Conservation (phyloP, 1,284 basidiomycete genomes). For the Ceratobasidium sp. region DNA sequence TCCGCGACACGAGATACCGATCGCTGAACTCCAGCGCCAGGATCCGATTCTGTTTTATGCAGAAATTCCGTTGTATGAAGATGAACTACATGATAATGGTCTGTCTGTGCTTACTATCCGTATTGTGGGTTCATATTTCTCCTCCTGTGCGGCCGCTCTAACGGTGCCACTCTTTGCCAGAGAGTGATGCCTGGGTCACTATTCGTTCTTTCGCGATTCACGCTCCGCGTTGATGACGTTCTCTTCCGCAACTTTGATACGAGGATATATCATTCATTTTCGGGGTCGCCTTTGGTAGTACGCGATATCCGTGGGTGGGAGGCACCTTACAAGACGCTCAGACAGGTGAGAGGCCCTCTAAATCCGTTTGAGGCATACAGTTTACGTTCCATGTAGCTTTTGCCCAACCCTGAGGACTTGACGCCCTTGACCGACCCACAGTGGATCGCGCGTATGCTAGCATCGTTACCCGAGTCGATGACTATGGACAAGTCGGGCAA, state of each 20-base stretch:
- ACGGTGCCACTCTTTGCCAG: constrained; percentile 55
- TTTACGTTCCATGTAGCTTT: constrained; percentile 57
- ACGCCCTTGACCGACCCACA: constrained; percentile 88
- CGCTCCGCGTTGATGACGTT: constrained; percentile 94
- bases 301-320: constrained; percentile 90
- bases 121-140: constrained; percentile 66
- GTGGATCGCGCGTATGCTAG: constrained; percentile 81
- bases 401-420: constrained; percentile 83
- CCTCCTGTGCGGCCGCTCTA: neutral
- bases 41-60: constrained; percentile 96
- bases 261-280: constrained; percentile 86
- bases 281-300: constrained; percentile 65
- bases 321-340: constrained; percentile 82
- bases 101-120: constrained; percentile 80
- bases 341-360: constrained; percentile 62
- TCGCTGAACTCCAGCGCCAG: constrained; percentile 81
- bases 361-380: constrained; percentile 5
- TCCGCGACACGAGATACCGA: constrained; percentile 70
- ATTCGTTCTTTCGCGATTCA: constrained; percentile 90
- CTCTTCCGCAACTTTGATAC: constrained; percentile 92
- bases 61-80: constrained; percentile 89
- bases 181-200: constrained; percentile 98
- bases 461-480: constrained; percentile 64
- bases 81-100: constrained; percentile 94
- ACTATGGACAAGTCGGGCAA: constrained; percentile 65